Evolutionary conservation across 441 rosid species (phyloP), one percentile per base, ranked within the genome.

Genomic region (Erodium trifolium): DNA sequence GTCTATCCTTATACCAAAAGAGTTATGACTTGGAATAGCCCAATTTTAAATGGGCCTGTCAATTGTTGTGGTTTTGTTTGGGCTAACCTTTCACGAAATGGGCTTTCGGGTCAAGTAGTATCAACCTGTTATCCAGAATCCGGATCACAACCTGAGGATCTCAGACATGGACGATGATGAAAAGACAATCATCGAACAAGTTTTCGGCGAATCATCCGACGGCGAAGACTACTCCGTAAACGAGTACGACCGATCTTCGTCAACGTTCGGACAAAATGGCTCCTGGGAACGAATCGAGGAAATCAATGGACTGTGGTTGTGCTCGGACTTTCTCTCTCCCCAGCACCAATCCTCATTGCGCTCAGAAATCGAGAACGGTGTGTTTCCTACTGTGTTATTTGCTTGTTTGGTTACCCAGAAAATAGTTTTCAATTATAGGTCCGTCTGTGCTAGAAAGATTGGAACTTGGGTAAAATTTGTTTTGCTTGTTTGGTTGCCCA

Each of bases 161-260:
- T 0, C 41, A 31, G 34, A 31, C 34, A 31, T 37, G 41, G 41
- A 37, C 41, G 83, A 76, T 57, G 78, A 75, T 43, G 68, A 68
- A 5, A 19, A 73, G 76, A 71, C 76, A 67, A 63, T 84, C 18
- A 77, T 93, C 66, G 77, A 68, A 69, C 80, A 81, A 16, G 94
- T 78, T 11, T 90, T 93, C 67, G 97, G 98, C 35, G 97, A 87
- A 7, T 86, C 96, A 8, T 75, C 78, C 13, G 97, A 86, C 72
- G 49, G 49, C 49, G 49, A 43, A 43, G 49, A 43, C 41, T 37
- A 11, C 13, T 23, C 43, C 3, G 10, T 60, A 8, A 5, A 37
- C 41, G 41, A 37, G 0, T 0, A 37, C 41, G 8, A 37, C 41
- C 41, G 7, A 37, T 37, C 41, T 37, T 9, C 41, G 41, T 37